These are phyloP conservation scores for Lichtheimia hyalospora DNA, from an alignment of 371 early-diverging fungal species.

Conservation along the genomic window DNA sequence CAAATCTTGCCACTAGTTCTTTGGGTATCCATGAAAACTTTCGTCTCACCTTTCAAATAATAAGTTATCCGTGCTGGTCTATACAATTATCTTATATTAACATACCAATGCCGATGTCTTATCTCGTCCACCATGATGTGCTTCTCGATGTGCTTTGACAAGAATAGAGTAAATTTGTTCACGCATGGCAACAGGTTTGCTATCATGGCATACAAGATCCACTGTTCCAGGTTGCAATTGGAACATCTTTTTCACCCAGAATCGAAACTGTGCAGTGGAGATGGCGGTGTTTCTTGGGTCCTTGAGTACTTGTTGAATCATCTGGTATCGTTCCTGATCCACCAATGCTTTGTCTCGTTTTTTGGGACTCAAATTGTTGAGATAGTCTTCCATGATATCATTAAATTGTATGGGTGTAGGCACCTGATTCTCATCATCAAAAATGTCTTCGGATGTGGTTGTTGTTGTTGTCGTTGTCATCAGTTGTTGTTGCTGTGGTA, in stretches of 20 bases:
- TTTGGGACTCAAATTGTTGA: slow-evolving; percentile 53
- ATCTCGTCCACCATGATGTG: slow-evolving; percentile 63
- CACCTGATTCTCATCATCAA: slow-evolving; percentile 36
- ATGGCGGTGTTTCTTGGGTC: slow-evolving; percentile 62
- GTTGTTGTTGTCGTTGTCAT: background rate
- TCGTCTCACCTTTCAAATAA: slow-evolving; percentile 39
- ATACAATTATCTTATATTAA: background rate
- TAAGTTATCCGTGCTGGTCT: too few species aligned
- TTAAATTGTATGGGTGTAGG: slow-evolving; percentile 35
- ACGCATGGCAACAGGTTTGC: slow-evolving; percentile 58
- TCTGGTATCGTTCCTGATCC: slow-evolving; percentile 48
- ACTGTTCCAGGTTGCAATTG: slow-evolving; percentile 28
- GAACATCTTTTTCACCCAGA: slow-evolving; percentile 71
- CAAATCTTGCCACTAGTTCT: slow-evolving; percentile 58
- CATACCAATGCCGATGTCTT: slow-evolving; percentile 63
- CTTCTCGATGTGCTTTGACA: slow-evolving; percentile 55
- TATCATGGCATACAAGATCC: slow-evolving; percentile 52
- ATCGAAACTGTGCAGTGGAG: slow-evolving; percentile 64
- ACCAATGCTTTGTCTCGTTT: slow-evolving; percentile 63
- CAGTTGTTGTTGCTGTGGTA: background rate
- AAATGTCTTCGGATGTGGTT: background rate
- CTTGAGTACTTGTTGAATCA: slow-evolving; percentile 55
- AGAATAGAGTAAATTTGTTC: slow-evolving; percentile 58
- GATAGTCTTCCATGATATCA: slow-evolving; percentile 45
- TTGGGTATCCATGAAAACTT: slow-evolving; percentile 64